Conservation (phyloP, 1,139 yeast species). For the Blastobotrys elegans region DNA sequence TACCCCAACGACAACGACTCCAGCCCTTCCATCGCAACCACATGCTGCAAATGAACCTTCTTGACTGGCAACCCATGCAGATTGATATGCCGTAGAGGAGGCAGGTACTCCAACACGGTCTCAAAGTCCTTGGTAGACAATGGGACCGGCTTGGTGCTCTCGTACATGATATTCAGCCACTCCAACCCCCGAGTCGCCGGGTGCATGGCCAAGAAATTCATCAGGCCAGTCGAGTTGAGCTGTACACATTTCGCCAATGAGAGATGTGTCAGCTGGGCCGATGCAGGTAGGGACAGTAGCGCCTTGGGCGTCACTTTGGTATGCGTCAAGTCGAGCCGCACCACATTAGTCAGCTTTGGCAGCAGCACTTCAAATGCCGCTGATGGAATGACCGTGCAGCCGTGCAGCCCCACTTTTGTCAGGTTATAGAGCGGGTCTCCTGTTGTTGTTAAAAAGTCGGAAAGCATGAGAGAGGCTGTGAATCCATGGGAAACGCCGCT, state of each 20-base stretch:
- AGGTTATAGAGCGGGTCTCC: slow-evolving; percentile 29
- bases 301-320: slow-evolving; percentile 65
- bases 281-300: slow-evolving; percentile 46
- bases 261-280: slow-evolving; percentile 65
- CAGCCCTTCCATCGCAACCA: slow-evolving; percentile 45
- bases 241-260: slow-evolving; percentile 76
- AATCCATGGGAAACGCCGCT: slow-evolving; percentile 60
- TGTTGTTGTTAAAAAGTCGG: slow-evolving; percentile 17
- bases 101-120: slow-evolving; percentile 41
- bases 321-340: slow-evolving; percentile 74
- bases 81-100: slow-evolving; percentile 51
- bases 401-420: slow-evolving; percentile 72
- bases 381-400: slow-evolving; percentile 72
- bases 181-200: slow-evolving; percentile 57
- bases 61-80: slow-evolving; percentile 73
- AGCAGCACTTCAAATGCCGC: slow-evolving; percentile 53
- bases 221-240: slow-evolving; percentile 66
- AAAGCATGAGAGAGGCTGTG: slow-evolving; percentile 27
- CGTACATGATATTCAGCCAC: slow-evolving; percentile 78
- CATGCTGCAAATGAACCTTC: slow-evolving; percentile 47
- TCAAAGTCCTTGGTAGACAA: slow-evolving; percentile 42
- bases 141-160: slow-evolving; percentile 61
- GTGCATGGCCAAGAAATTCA: slow-evolving; percentile 66
- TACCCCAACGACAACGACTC: slow-evolving; percentile 62
- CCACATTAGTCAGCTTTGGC: slow-evolving; percentile 52